Evolutionary conservation across 75 land plant species (phyloP).

Genomic region (Cupressus sempervirens): DNA sequence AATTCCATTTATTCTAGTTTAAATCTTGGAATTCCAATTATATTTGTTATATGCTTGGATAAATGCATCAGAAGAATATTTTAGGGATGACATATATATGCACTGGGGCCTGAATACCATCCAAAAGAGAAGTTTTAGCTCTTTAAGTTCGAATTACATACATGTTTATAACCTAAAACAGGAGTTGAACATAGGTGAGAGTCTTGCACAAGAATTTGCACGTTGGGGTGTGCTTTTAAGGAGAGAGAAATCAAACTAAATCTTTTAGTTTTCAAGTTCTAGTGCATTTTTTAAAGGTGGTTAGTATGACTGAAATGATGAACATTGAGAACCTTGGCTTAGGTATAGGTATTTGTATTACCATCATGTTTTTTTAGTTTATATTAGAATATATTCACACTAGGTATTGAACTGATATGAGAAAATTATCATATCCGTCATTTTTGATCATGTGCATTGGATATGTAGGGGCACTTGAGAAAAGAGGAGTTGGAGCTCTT

Average conservation of each 20-base stretch:
- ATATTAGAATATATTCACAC: background rate
- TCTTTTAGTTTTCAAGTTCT: background rate
- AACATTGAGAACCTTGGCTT: background rate
- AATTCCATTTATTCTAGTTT: background rate
- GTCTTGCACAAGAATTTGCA: background rate
- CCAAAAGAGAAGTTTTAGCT: background rate
- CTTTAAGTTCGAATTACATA: background rate
- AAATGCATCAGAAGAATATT: background rate
- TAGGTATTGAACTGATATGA: background rate
- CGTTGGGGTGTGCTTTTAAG: background rate
- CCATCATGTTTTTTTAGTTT: background rate
- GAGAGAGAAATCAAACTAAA: background rate
- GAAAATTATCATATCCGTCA: background rate
- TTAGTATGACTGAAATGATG: background rate
- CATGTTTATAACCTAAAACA: background rate
- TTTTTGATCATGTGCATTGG: background rate
- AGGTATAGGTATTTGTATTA: background rate
- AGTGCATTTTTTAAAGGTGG: background rate
- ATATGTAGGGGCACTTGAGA: conserved; percentile 72
- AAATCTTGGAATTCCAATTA: background rate
- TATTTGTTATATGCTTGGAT: background rate
- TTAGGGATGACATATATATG: background rate
- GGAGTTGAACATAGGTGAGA: background rate
- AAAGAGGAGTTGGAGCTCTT: conserved; percentile 96
- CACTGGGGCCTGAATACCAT: background rate